Conservation (phyloP, 2,329 filamentous ascomycete genomes). For the Lecanosticta acicola region DNA sequence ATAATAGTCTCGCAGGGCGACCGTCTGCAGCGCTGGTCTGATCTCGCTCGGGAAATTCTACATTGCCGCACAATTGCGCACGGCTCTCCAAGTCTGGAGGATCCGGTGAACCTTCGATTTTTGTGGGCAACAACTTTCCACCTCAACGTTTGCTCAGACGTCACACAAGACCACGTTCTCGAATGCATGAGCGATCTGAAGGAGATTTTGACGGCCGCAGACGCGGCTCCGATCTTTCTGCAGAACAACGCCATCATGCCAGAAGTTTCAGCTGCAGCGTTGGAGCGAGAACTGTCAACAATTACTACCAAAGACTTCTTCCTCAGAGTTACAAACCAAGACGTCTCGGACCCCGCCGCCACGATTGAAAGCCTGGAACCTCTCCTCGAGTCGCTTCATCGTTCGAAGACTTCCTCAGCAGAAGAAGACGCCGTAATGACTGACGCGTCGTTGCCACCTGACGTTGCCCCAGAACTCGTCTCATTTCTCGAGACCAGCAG, state of each 20-base stretch:
- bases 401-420: neutral
- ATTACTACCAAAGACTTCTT: conserved; percentile 97
- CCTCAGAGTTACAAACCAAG: conserved; percentile 77
- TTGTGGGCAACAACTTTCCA: conserved; percentile 62
- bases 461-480: conserved; percentile 64
- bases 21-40: conserved; percentile 56
- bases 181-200: conserved; percentile 60
- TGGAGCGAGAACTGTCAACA: conserved; percentile 85
- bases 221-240: conserved; percentile 53
- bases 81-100: conserved; percentile 22
- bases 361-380: conserved; percentile 92
- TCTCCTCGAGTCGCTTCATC: conserved; percentile 64
- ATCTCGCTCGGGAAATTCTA: conserved; percentile 52
- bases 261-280: conserved; percentile 73
- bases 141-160: conserved; percentile 51
- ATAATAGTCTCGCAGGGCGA: conserved; percentile 53
- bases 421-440: conserved; percentile 2
- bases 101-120: conserved; percentile 52
- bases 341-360: conserved; percentile 70
- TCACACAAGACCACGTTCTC: conserved; percentile 55
- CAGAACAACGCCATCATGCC: conserved; percentile 85
- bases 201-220: conserved; percentile 44
- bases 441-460: neutral
- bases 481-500: conserved; percentile 78
- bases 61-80: conserved; percentile 31